A percentile compares a stretch with the other conserved stretches of the same genome.
Conservation (phyloP, 179 eudicot genomes). For the Spinacia oleracea region DNA sequence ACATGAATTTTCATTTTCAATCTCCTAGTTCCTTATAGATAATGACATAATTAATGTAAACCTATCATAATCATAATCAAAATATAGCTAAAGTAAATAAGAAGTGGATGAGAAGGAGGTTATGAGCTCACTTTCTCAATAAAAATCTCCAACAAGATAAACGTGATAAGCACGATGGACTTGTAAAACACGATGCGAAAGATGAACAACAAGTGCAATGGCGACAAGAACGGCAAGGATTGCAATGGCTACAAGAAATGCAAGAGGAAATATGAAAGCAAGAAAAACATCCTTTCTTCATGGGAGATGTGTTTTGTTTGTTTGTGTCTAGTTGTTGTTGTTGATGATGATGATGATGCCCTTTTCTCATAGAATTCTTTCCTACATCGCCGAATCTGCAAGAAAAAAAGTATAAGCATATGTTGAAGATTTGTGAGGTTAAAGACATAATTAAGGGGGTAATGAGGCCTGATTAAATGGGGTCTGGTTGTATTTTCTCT, state of each 20-base stretch:
- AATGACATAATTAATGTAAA: background rate
- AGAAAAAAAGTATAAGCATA: background rate
- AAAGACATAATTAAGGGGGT: no score
- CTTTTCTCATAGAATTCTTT: background rate
- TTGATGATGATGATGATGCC: background rate
- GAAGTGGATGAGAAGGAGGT: background rate
- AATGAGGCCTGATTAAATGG: no score
- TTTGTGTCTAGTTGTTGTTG: background rate
- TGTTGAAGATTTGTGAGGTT: no score
- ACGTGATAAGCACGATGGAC: background rate
- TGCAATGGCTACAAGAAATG: background rate
- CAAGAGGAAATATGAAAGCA: background rate
- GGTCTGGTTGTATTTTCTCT: no score
- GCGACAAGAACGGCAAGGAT: slow-evolving; percentile 2
- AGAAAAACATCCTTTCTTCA: background rate
- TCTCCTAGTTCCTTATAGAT: no score
- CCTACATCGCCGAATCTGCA: slow-evolving; percentile 17
- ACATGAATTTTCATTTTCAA: no score
- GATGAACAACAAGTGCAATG: background rate
- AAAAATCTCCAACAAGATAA: background rate
- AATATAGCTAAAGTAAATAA: background rate
- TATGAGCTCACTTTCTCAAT: slow-evolving; percentile 5
- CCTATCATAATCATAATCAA: background rate
- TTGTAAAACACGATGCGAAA: slow-evolving; percentile 4
- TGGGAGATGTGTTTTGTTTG: background rate